A percentile compares a stretch with the other conserved stretches of the same genome.
These are phyloP conservation scores for Epichloe coenophiala DNA, from an alignment of 2,329 filamentous ascomycete species.

Conservation along the genomic window DNA sequence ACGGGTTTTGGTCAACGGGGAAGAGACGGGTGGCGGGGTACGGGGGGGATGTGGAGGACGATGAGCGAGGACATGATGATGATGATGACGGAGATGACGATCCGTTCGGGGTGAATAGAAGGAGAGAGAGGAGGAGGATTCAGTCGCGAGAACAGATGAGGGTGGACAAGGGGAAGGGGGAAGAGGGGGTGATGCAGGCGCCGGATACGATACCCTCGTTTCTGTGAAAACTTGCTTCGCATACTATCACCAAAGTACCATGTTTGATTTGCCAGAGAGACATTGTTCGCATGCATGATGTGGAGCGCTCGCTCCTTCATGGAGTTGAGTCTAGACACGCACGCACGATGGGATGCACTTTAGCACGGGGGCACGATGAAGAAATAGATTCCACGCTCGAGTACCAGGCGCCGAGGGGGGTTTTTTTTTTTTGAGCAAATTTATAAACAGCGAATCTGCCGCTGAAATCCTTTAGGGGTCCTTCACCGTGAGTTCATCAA, in stretches of 20 bases:
- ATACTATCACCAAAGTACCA: too few species aligned
- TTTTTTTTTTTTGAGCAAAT: neutral
- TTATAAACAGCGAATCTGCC: neutral
- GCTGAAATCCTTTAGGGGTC: constrained; percentile 9
- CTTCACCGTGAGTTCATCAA: constrained; percentile 60
- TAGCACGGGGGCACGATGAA: too few species aligned
- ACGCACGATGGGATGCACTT: too few species aligned
- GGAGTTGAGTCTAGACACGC: too few species aligned
- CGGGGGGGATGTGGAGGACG: neutral
- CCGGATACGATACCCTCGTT: constrained; percentile 25
- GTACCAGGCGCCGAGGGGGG: too few species aligned
- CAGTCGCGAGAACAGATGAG: constrained; percentile 17
- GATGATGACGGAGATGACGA: constrained; percentile 19
- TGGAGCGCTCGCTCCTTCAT: too few species aligned
- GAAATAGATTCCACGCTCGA: too few species aligned
- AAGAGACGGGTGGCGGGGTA: neutral
- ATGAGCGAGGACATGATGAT: neutral
- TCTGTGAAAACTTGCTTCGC: constrained; percentile 12
- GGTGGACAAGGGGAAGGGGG: neutral
- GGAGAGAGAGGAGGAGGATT: constrained; percentile 16
- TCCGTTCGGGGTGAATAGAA: constrained; percentile 21
- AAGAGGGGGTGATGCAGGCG: neutral
- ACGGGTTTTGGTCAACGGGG: neutral
- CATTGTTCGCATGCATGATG: too few species aligned
- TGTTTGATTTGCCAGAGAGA: too few species aligned